Evolutionary conservation across 257 asterid genomes (phyloP), one percentile per base, ranked within the genome.

Genomic region (Leptodermis oblonga): DNA sequence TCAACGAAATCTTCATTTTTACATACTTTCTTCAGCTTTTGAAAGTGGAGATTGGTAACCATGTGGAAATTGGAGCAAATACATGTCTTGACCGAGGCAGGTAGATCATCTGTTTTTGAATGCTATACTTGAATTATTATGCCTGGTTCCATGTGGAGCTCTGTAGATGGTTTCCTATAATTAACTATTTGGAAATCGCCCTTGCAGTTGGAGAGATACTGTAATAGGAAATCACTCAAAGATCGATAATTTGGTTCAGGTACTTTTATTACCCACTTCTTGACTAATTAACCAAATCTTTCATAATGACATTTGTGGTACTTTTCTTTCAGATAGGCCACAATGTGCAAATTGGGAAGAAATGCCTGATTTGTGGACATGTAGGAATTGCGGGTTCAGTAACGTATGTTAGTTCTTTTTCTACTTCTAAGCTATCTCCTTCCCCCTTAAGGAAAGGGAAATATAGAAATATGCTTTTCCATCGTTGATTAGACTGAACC

Each of bases 51-150:
- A n/a, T n/a, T n/a, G n/a, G n/a, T n/a, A n/a, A n/a, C n/a, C n/a
- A n/a, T n/a, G n/a, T n/a, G n/a, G n/a, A n/a, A n/a, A n/a, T n/a
- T n/a, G n/a, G n/a, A n/a, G n/a, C n/a, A n/a, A n/a, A n/a, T n/a
- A n/a, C n/a, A n/a, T n/a, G n/a, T n/a, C 86, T 93, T 33, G 99
- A 93, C 73, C 84, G 92, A 81, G 97, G 97, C 81, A 90, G 99
- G 99, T 93, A 70, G 82, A 68, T 22, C n/a, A n/a, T n/a, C n/a
- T n/a, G 28, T 62, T 68, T 71, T 49, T 65, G 53, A 65, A 33
- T 18, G 59, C 54, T 71, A 52, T 34, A 45, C 20, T 68, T 31
- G 41, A 61, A n/a, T 10, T 65, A 54, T 55, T 67, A 17, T 51
- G 5, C 3, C 14, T 30, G 20, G 55, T 13, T 73, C 68, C 56